These are phyloP conservation scores for Tulasnella sp. DNA, from an alignment of 768 basidiomycete species.

Conservation along the genomic window DNA sequence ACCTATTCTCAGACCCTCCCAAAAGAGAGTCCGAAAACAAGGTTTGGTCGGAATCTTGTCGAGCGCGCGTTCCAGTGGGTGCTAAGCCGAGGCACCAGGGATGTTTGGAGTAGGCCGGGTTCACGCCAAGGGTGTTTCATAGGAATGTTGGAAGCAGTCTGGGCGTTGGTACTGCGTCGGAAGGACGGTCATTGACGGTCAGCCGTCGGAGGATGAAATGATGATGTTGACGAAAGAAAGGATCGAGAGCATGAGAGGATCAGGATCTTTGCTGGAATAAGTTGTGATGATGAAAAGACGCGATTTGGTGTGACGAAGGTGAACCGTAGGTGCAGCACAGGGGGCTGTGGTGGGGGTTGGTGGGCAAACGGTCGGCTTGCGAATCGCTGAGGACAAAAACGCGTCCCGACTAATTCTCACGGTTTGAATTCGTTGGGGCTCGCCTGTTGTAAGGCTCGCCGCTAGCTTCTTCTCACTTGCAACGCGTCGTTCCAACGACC, in stretches of 20 bases:
- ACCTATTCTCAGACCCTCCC: conserved; percentile 16
- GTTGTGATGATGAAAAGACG: neutral
- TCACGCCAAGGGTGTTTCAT: neutral
- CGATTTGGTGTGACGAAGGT: neutral
- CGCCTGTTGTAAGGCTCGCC: too few relatives aligned
- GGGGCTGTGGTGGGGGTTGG: neutral
- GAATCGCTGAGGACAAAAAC: neutral
- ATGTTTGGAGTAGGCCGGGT: conserved; percentile 1
- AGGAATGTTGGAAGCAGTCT: neutral
- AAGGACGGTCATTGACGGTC: neutral
- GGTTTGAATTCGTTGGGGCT: neutral
- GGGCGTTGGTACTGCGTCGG: conserved; percentile 17
- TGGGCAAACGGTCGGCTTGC: neutral
- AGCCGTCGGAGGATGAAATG: neutral
- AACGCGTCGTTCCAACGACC: too few relatives aligned
- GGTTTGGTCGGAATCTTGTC: conserved; percentile 16
- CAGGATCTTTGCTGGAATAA: conserved; percentile 9
- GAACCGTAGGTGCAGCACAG: neutral
- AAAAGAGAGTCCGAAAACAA: conserved; percentile 12
- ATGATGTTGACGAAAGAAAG: conserved; percentile 4
- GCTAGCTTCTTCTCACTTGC: too few relatives aligned
- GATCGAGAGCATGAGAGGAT: neutral
- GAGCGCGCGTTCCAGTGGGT: neutral
- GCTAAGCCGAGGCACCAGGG: neutral
- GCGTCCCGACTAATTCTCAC: neutral